These are phyloP conservation scores for Hypoxylon crocopeplum DNA, from an alignment of 495 filamentous ascomycete genomes.

Conservation along the genomic window DNA sequence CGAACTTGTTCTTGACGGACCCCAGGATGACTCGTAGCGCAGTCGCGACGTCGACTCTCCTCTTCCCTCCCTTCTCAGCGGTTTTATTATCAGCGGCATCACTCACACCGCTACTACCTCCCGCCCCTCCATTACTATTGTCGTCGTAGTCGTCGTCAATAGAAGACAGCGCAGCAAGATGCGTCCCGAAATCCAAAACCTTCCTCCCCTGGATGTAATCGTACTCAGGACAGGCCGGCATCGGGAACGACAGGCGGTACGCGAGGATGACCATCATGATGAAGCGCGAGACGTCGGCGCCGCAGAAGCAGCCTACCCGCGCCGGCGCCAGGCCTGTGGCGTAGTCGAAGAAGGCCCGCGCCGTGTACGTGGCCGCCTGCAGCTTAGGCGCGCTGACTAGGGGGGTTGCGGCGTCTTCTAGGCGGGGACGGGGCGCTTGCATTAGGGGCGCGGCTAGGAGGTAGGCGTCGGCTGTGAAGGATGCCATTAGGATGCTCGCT, in stretches of 20 bases:
- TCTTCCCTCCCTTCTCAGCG: constrained; percentile 1
- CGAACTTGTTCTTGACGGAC: constrained; percentile 48
- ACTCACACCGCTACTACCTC: neutral
- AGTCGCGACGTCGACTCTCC: constrained; percentile 42
- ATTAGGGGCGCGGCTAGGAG: constrained; percentile 47
- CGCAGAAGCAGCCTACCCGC: constrained; percentile 42
- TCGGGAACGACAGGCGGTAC: constrained; percentile 50
- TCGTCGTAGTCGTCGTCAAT: constrained; percentile 15
- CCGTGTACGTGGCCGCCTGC: constrained; percentile 25
- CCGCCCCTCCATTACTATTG: neutral
- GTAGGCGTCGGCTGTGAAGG: constrained; percentile 45
- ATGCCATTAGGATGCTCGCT: constrained; percentile 44
- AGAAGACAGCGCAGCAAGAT: constrained; percentile 40
- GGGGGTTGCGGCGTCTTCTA: neutral
- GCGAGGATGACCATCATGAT: constrained; percentile 48
- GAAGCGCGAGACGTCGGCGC: constrained; percentile 44
- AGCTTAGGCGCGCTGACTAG: constrained; percentile 15
- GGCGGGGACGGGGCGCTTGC: constrained; percentile 10
- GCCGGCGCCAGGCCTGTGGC: constrained; percentile 26
- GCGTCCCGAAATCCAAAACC: constrained; percentile 41
- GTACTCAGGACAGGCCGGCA: constrained; percentile 45
- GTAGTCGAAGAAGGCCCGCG: constrained; percentile 40
- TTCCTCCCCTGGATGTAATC: constrained; percentile 43
- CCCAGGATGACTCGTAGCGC: constrained; percentile 50
- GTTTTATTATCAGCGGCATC: neutral